Evolutionary conservation across 768 basidiomycete species (phyloP).

Genomic region (Auricularia cornea): DNA sequence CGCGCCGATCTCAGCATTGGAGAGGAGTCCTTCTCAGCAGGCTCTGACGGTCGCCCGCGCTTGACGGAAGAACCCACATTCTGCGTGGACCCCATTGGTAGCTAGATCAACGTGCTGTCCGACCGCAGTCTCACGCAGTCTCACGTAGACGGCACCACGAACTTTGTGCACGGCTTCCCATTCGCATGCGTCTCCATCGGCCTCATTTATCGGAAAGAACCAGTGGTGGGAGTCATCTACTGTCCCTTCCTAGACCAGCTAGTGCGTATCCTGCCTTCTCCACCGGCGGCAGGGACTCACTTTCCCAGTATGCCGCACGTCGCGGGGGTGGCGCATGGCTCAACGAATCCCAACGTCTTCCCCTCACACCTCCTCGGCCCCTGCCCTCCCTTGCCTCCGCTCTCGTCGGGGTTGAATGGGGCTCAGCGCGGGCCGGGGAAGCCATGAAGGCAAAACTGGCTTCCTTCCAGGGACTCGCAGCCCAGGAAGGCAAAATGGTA

Average conservation of each 20-base stretch:
- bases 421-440: slow-evolving; percentile 56
- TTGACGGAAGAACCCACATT: slow-evolving; percentile 88
- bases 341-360: slow-evolving; percentile 46
- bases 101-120: not conserved
- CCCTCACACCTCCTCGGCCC: slow-evolving; percentile 50
- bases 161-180: slow-evolving; percentile 81
- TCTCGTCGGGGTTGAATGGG: slow-evolving; percentile 79
- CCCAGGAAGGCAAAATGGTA: slow-evolving; percentile 71
- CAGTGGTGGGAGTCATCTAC: slow-evolving; percentile 86
- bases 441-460: slow-evolving; percentile 49
- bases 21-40: slow-evolving; percentile 84
- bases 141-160: slow-evolving; percentile 71
- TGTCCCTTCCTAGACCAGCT: slow-evolving; percentile 87
- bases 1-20: slow-evolving; percentile 55
- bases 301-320: not conserved
- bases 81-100: slow-evolving; percentile 93
- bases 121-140: not conserved
- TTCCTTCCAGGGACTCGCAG: slow-evolving; percentile 67
- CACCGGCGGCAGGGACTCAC: not conserved
- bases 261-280: slow-evolving; percentile 28
- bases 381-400: slow-evolving; percentile 63
- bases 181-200: slow-evolving; percentile 89
- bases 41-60: slow-evolving; percentile 42
- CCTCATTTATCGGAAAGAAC: slow-evolving; percentile 70
- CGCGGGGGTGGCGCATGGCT: slow-evolving; percentile 82